Evolutionary conservation across 2,329 filamentous ascomycete genomes (phyloP), one percentile per base, ranked within the genome.

Genomic region (Fusarium subtropicale): DNA sequence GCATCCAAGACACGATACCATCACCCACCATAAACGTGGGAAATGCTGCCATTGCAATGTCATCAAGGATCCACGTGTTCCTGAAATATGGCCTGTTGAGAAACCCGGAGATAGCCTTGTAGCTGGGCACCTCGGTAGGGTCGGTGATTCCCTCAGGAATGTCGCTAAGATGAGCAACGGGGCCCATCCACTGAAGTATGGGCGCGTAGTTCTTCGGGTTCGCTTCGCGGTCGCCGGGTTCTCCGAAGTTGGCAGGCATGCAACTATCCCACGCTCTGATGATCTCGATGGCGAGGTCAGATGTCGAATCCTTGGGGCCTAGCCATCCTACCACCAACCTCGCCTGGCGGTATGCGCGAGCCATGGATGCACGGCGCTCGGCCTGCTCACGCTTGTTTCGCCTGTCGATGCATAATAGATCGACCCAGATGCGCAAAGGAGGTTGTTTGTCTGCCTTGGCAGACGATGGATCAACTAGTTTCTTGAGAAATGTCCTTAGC

Each of bases 1-100:
- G 71, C 71, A 72, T 72, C 71, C 71, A 72, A 22, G 68, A 69
- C n/a, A 72, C 70, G 10, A 72, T 72, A 0, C 70, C 71, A 20
- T 72, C 71, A 7, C 59, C 71, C 8, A 72, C 52, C 59, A 72
- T 62, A 8, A 72, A 72, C 3, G 71, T 62, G 3, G 71, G 71
- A 33, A 72, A 72, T 7, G 50, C 56, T 6, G 71, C 71, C 57
- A 68, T 66, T 12, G 71, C 65, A 7, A 72, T 72, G 34, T 72
- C 71, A 12, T 72, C 71, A 6, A 72, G 71, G 2, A 72, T 73
- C 71, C 71, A 72, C 7, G 70, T 60, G 22, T 72, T 72, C 3
- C 71, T 59, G 16, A 72, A 73, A 57, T 72, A 72, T 2, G 70
- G 70, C 11, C 71, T 52, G 47, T 72, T 72, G 15, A 72, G 38